Conservation (phyloP, 2,329 filamentous ascomycete species). For the Daldinia eschscholtzii region DNA sequence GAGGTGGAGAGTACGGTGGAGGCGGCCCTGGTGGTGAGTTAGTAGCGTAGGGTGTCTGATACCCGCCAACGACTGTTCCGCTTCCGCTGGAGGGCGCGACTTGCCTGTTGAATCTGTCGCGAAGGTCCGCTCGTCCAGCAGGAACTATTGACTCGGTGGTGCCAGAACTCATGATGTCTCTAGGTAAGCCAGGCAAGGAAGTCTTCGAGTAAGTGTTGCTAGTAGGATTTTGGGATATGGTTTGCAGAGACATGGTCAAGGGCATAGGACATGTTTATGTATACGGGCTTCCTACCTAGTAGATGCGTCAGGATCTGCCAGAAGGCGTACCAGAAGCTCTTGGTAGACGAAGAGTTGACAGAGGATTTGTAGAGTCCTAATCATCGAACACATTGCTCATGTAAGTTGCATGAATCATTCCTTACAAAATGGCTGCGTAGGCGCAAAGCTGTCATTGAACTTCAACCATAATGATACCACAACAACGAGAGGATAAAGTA, state of each 20-base stretch:
- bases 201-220: neutral
- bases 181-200: neutral
- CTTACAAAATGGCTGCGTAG: neutral
- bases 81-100: neutral
- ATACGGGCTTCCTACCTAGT: neutral
- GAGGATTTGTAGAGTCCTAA: constrained; percentile 1
- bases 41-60: neutral
- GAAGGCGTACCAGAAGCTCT: neutral
- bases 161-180: neutral
- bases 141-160: neutral
- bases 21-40: neutral
- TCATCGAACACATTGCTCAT: constrained; percentile 1
- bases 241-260: neutral
- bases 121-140: neutral
- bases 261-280: neutral
- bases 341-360: neutral
- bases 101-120: neutral
- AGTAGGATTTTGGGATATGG: neutral
- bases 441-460: neutral
- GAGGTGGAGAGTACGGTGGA: neutral
- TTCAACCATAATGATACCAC: constrained; percentile 19
- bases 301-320: neutral
- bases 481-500: constrained; percentile 8
- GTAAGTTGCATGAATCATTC: constrained; percentile 7
- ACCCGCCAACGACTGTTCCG: neutral